Base-by-base conservation (phyloP, 2,329 filamentous ascomycete genomes). In the Lomentospora prolificans region DNA sequence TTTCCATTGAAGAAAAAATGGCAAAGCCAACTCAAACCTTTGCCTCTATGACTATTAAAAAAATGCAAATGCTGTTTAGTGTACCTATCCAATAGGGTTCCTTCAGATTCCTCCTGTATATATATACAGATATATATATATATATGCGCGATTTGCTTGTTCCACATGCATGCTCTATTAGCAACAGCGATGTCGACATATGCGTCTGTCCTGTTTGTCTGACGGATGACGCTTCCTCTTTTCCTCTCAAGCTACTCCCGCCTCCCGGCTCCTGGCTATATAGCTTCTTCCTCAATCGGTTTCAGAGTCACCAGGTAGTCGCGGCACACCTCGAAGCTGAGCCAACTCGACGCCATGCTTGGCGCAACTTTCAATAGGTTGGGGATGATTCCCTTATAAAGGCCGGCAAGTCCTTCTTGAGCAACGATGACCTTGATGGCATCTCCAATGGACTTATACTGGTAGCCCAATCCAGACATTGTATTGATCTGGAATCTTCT, bases 401-500 rank as follows among this genome's bases (percentile, higher is more conserved):
- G 73, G 53, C 94, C 94, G 58, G 78, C 78, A 55, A 92, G 39
- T 28, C 94, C 94, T 72, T 99, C 94, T 63, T 95, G 84, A 50
- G 80, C 72, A 55, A 96, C 70, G 64, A 99, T 99, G 53, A 88
- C 82, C 53, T 76, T 81, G 60, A 99, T 75, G 3, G 94, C 94
- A 66, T 96, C 90, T 59, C 82, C 78, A 46, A 99, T 86, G 5
- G 85, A 87, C 65, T 88, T 90, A 75, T 99, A 99, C 68, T 92
- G 84, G 72, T 96, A 97, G 53, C 94, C 94, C 85, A 99, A 92
- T 53, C 94, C 94, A 51, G 88, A 90, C 94, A 99, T 99, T 55
- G 94, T 96, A 72, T 99, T 99, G 74, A 99, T 94, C 68, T 99
- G 94, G 69, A 99, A 99, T 53, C 94, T 83, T 58, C 94, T 85